These are phyloP conservation scores for Graphium sp. DNA, from an alignment of 2,329 filamentous ascomycete species.

Conservation along the genomic window DNA sequence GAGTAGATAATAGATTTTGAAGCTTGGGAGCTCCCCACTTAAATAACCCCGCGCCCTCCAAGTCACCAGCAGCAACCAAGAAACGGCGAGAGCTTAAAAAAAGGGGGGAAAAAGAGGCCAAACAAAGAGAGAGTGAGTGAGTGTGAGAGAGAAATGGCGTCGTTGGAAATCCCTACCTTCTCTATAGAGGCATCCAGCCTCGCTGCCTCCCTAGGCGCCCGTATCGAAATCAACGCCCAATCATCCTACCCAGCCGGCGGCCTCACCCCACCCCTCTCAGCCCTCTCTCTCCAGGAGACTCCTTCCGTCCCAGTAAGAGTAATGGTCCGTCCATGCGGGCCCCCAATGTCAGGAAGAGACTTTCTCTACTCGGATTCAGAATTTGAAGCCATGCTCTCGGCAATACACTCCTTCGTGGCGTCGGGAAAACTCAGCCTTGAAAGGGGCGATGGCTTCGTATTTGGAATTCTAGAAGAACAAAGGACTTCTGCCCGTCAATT, in stretches of 20 bases:
- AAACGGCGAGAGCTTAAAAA: too few relatives aligned
- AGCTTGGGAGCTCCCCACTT: too few relatives aligned
- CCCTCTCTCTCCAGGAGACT: slow-evolving; percentile 15
- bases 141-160: neutral
- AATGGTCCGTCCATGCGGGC: slow-evolving; percentile 36
- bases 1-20: neutral
- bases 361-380: slow-evolving; percentile 11
- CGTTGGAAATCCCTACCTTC: slow-evolving; percentile 39
- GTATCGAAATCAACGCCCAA: slow-evolving; percentile 35
- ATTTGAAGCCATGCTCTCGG: slow-evolving; percentile 21
- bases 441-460: slow-evolving; percentile 38
- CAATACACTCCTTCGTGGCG: slow-evolving; percentile 19
- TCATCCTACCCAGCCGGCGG: slow-evolving; percentile 33
- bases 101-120: neutral
- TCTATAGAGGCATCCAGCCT: slow-evolving; percentile 19
- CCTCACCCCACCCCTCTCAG: slow-evolving; percentile 26
- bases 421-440: slow-evolving; percentile 17
- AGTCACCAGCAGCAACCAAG: too few relatives aligned
- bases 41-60: too few relatives aligned
- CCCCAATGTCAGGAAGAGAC: slow-evolving; percentile 5
- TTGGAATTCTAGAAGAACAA: slow-evolving; percentile 23
- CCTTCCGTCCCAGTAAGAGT: slow-evolving; percentile 24
- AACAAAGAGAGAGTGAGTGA: neutral
- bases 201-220: slow-evolving; percentile 22
- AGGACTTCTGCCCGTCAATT: neutral